phyloP scores from a whole-genome alignment of 495 filamentous ascomycete species.

The Cercophora scortea region DNA sequence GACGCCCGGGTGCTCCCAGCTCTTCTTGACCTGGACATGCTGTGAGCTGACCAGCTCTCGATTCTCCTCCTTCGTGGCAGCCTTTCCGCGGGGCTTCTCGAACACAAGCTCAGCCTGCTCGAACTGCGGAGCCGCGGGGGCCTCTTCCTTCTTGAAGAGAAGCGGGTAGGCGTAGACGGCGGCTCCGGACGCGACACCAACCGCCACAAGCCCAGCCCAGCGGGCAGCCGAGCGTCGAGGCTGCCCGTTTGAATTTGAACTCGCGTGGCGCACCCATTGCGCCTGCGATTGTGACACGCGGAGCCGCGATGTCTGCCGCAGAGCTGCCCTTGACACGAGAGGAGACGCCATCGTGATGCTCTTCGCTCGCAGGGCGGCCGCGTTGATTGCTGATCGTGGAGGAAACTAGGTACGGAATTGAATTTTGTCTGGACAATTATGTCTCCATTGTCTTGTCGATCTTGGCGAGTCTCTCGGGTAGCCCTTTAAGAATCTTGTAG shows the following conservation, averaged over 20 bases:
- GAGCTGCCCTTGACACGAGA: conserved; percentile 10
- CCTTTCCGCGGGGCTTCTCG: conserved; percentile 48
- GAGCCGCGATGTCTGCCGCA: conserved; percentile 7
- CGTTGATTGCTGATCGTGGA: not conserved
- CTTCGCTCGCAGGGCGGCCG: not conserved
- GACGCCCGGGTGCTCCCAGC: conserved; percentile 82
- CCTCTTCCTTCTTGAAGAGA: conserved; percentile 1
- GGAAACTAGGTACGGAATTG: not conserved
- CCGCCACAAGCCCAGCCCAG: conserved; percentile 14
- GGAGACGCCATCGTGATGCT: conserved; percentile 15
- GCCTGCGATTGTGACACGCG: not conserved
- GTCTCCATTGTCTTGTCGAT: not conserved
- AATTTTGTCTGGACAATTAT: not conserved
- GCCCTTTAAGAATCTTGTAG: too few species aligned
- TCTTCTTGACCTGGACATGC: conserved; percentile 78
- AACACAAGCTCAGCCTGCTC: conserved; percentile 44
- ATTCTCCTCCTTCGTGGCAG: conserved; percentile 55
- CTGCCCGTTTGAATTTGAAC: conserved; percentile 1
- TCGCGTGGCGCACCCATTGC: conserved; percentile 26
- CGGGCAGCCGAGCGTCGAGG: conserved; percentile 7
- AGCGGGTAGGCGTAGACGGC: conserved; percentile 17
- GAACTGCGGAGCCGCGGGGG: not conserved
- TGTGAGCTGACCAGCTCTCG: conserved; percentile 66
- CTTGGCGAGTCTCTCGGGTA: not conserved
- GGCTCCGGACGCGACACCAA: conserved; percentile 20